A percentile compares a stretch with the other conserved stretches of the same genome.
Evolutionary conservation across 2,329 filamentous ascomycete species (phyloP).

Genomic region (Leptographium radiaticola): DNA sequence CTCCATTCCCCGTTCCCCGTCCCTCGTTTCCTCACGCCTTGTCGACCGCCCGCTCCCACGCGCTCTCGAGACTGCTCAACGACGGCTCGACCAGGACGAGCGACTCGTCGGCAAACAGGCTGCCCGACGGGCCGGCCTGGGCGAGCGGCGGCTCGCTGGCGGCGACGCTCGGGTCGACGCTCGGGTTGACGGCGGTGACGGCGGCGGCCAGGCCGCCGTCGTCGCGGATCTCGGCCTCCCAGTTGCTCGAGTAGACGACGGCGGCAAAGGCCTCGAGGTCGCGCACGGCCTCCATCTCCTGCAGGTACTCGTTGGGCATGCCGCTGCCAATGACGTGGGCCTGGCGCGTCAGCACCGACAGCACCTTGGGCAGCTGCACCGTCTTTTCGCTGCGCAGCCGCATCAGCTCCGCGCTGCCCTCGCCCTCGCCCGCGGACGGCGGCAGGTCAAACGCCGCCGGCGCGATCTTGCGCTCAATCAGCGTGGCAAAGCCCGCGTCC

Average conservation of each 20-base stretch:
- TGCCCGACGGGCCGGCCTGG: neutral
- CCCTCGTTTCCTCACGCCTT: slow-evolving; percentile 11
- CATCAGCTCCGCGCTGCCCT: slow-evolving; percentile 29
- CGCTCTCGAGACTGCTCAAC: slow-evolving; percentile 46
- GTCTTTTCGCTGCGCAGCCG: slow-evolving; percentile 45
- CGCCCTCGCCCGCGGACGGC: slow-evolving; percentile 12
- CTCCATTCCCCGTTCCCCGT: neutral
- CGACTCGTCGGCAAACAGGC: slow-evolving; percentile 30
- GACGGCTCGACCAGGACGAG: slow-evolving; percentile 36
- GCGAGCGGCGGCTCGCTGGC: no score
- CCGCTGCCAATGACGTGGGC: slow-evolving; percentile 80
- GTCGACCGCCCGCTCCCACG: slow-evolving; percentile 53
- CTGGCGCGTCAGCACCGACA: slow-evolving; percentile 83
- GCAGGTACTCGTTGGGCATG: slow-evolving; percentile 55
- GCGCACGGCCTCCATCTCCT: slow-evolving; percentile 61
- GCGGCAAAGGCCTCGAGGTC: slow-evolving; percentile 76
- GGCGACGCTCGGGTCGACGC: slow-evolving; percentile 8
- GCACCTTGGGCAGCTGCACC: slow-evolving; percentile 66
- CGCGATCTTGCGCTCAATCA: slow-evolving; percentile 73
- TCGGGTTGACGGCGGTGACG: slow-evolving; percentile 15
- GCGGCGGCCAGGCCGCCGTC: slow-evolving; percentile 28
- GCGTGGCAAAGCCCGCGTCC: slow-evolving; percentile 71
- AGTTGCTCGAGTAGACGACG: slow-evolving; percentile 79
- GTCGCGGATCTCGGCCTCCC: slow-evolving; percentile 50
- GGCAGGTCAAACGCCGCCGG: slow-evolving; percentile 62